Conservation (phyloP, 139 green algal species). For the Yamagishiella unicocca region DNA sequence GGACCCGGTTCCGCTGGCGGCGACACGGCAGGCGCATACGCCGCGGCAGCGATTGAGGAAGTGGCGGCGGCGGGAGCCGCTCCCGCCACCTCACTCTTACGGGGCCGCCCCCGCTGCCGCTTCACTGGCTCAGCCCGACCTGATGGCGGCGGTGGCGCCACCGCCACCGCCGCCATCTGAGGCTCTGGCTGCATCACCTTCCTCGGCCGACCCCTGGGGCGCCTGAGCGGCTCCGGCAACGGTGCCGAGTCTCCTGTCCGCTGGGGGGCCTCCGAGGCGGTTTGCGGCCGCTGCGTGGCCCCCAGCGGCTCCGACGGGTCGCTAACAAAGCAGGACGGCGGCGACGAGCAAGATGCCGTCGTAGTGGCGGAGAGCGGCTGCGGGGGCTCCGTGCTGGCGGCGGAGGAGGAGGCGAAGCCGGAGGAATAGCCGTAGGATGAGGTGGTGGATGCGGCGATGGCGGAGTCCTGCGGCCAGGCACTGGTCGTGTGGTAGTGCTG, state of each 20-base stretch:
- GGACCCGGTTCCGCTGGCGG: background rate
- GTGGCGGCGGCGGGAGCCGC: background rate
- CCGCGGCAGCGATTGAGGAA: background rate
- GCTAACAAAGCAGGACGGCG: too few relatives aligned
- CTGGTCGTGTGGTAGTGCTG: too few relatives aligned
- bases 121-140: background rate
- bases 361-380: too few relatives aligned
- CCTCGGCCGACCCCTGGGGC: background rate
- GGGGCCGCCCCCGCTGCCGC: background rate
- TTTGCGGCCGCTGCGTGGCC: background rate
- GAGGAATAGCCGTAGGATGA: background rate
- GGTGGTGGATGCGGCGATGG: background rate
- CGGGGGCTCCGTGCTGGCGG: too few relatives aligned
- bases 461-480: too few relatives aligned
- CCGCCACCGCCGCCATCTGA: too few relatives aligned
- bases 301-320: background rate
- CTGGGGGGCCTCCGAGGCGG: background rate
- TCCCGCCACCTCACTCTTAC: background rate
- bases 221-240: too few relatives aligned
- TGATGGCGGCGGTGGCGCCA: too few relatives aligned
- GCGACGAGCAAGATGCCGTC: too few relatives aligned
- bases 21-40: background rate
- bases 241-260: background rate
- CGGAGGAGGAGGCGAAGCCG: too few relatives aligned
- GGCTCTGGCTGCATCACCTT: background rate